Percentiles rank a stretch among this genome's conserved stretches.
Evolutionary conservation across 2,329 filamentous ascomycete genomes (phyloP).

Genomic region (Sclerotinia subarctica): DNA sequence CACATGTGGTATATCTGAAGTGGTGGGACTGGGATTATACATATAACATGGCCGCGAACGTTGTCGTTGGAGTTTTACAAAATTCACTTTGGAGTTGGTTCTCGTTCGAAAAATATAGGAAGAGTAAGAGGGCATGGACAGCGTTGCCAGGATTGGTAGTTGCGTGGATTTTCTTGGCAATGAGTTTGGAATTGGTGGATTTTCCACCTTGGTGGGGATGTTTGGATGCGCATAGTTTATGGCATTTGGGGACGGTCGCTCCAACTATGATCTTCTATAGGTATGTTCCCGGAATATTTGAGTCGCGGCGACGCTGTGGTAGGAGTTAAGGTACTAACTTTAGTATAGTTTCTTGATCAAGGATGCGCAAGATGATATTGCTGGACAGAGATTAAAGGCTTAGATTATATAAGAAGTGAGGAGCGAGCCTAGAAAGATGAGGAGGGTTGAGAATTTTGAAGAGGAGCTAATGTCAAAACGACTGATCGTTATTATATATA

Average conservation of each 20-base stretch:
- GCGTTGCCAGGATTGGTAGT: conserved; percentile 89
- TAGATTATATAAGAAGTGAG: conserved; percentile 38
- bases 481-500: neutral
- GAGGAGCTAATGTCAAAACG: neutral
- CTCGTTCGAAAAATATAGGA: conserved; percentile 69
- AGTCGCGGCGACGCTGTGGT: neutral
- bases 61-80: conserved; percentile 73
- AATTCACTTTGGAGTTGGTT: conserved; percentile 87
- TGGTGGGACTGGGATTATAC: conserved; percentile 90
- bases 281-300: conserved; percentile 54
- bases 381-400: conserved; percentile 69
- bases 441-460: neutral
- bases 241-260: conserved; percentile 89
- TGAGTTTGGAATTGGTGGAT: conserved; percentile 94
- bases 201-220: conserved; percentile 81
- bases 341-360: conserved; percentile 72
- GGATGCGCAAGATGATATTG: conserved; percentile 80
- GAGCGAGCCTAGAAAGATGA: neutral
- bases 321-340: conserved; percentile 19
- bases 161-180: conserved; percentile 85
- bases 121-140: conserved; percentile 72
- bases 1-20: conserved; percentile 80
- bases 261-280: conserved; percentile 92
- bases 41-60: conserved; percentile 97
- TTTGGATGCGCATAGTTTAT: conserved; percentile 90